Evolutionary conservation across 768 basidiomycete species (phyloP).

Genomic region (Mycena indigotica): DNA sequence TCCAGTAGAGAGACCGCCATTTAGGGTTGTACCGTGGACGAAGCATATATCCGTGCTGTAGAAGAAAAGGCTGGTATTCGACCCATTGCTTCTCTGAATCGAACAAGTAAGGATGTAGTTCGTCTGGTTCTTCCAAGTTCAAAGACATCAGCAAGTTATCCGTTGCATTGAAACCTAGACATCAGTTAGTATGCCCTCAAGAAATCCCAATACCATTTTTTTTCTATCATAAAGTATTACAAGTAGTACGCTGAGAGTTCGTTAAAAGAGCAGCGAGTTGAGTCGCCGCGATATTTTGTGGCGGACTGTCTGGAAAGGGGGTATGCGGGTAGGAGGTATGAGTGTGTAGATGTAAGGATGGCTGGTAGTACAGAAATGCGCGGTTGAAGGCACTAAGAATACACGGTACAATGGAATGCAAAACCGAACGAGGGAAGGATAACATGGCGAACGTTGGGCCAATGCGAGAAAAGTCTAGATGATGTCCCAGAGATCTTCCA

Average conservation of each 20-base stretch:
- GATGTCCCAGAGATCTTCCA: constrained; percentile 87
- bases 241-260: too few species aligned
- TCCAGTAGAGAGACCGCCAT: too few species aligned
- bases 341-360: neutral
- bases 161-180: too few species aligned
- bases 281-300: neutral
- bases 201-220: neutral
- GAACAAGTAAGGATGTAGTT: too few species aligned
- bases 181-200: too few species aligned
- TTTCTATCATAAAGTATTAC: too few species aligned
- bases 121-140: too few species aligned
- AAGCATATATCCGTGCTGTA: too few species aligned
- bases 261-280: constrained; percentile 1
- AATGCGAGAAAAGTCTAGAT: neutral
- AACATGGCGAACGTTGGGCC: neutral
- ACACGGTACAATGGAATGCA: neutral
- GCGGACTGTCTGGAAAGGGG: neutral
- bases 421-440: neutral
- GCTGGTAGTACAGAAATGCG: neutral
- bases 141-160: too few species aligned
- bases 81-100: too few species aligned
- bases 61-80: too few species aligned
- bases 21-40: too few species aligned
- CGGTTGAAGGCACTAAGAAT: constrained; percentile 5
- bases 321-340: neutral